These are phyloP conservation scores for Geosmithia morbida DNA, from an alignment of 2,329 filamentous ascomycete genomes.

Conservation along the genomic window DNA sequence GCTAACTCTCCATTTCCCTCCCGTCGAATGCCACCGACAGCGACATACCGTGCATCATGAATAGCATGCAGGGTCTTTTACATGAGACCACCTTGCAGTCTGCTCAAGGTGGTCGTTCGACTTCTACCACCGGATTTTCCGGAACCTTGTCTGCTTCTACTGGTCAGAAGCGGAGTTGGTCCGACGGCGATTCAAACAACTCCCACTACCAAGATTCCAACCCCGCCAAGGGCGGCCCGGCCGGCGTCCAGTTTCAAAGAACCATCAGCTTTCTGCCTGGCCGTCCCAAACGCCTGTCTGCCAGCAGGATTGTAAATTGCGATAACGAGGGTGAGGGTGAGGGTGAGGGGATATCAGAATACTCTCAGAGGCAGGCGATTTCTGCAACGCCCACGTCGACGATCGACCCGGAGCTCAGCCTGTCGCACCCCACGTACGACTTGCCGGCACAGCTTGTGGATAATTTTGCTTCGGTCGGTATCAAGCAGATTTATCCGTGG, in stretches of 20 bases:
- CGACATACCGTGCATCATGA: slow-evolving; percentile 13
- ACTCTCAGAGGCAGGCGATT: slow-evolving; percentile 38
- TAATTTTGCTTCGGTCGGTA: slow-evolving; percentile 54
- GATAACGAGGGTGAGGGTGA: background rate
- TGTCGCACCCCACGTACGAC: slow-evolving; percentile 49
- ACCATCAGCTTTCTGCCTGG: slow-evolving; percentile 14
- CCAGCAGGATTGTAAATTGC: slow-evolving; percentile 31
- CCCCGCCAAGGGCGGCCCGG: slow-evolving; percentile 2
- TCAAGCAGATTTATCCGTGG: slow-evolving; percentile 64
- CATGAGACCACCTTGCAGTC: slow-evolving; percentile 38
- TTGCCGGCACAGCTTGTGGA: slow-evolving; percentile 44
- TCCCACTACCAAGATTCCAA: slow-evolving; percentile 1
- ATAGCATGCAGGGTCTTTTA: slow-evolving; percentile 23
- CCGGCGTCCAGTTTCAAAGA: slow-evolving; percentile 15
- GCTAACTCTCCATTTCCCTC: background rate
- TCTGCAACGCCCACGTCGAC: slow-evolving; percentile 37
- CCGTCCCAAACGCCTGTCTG: slow-evolving; percentile 14
- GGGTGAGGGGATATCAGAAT: slow-evolving; percentile 26
- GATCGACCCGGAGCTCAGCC: slow-evolving; percentile 39
- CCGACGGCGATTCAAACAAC: slow-evolving; percentile 7
- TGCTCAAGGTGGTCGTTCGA: slow-evolving; percentile 21
- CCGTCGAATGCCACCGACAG: background rate
- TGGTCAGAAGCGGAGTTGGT: slow-evolving; percentile 32
- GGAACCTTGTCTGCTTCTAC: slow-evolving; percentile 11
- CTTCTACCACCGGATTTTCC: slow-evolving; percentile 13